These are phyloP conservation scores for Penicillium sumatraense DNA, from an alignment of 2,329 filamentous ascomycete genomes.

Conservation along the genomic window DNA sequence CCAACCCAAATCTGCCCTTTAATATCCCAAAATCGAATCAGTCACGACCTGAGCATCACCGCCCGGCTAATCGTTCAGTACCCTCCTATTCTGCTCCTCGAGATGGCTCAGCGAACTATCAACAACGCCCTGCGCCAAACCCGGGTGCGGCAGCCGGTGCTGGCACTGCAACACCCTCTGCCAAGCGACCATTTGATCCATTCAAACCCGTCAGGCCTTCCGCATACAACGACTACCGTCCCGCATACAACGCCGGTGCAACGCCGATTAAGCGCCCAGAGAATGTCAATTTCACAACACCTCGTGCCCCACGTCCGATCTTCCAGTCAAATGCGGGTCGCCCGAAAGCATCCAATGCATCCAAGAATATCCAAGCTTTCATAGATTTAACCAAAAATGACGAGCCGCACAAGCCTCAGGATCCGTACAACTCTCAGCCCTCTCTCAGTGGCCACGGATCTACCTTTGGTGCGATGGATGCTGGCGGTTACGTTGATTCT, in stretches of 20 bases:
- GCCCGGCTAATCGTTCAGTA: constrained; percentile 31
- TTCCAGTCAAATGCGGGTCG: constrained; percentile 57
- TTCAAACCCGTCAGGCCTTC: constrained; percentile 46
- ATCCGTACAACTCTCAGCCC: too few relatives aligned
- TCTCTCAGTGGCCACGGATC: constrained; percentile 39
- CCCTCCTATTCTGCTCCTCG: background rate
- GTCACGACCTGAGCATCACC: constrained; percentile 56
- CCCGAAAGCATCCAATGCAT: constrained; percentile 44
- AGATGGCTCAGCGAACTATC: constrained; percentile 9
- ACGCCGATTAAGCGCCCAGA: constrained; percentile 56
- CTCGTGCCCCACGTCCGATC: constrained; percentile 56
- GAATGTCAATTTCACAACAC: constrained; percentile 54
- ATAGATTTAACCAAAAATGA: constrained; percentile 57
- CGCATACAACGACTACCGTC: constrained; percentile 39
- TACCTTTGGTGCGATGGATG: constrained; percentile 59
- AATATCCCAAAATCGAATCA: constrained; percentile 57
- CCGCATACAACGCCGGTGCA: constrained; percentile 29
- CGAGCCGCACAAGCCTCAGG: constrained; percentile 21
- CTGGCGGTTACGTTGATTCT: constrained; percentile 55
- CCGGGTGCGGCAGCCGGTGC: constrained; percentile 20
- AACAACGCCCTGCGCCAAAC: constrained; percentile 16
- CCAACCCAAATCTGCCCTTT: constrained; percentile 53
- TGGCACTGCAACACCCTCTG: constrained; percentile 23
- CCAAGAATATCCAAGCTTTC: constrained; percentile 50
- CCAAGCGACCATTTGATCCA: constrained; percentile 41